Base-by-base conservation (phyloP, 2,329 filamentous ascomycete genomes). In the Penicillium aurantiogriseum region DNA sequence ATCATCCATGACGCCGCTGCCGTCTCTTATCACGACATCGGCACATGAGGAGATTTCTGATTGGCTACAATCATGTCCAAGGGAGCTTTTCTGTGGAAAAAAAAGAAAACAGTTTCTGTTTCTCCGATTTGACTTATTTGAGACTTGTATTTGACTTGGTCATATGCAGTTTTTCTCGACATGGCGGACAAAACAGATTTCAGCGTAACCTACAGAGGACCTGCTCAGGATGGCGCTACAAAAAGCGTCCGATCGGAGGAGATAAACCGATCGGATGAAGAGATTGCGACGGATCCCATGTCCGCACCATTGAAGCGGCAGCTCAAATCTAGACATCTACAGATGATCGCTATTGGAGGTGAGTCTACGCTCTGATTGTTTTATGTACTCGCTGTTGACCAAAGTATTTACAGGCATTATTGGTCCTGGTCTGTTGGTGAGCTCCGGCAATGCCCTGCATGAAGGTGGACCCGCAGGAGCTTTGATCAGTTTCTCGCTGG, bases 371-470 rank as follows among this genome's bases (percentile, higher is more conserved):
- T 29, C 42, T 4, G 19, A 23, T 42, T 49, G 2, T 2, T 31
- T 50, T 29, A 8, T 21, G 7, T 7, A n/a, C 8, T 39, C 2
- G 23, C 1, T 38, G 17, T 29, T 42, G 47, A 52, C 15, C 6
- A 25, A 13, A 27, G 9, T 56, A 5, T 19, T 31, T 4, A 5
- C 75, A 67, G 80, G 81, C 11, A 83, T 83, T 57, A 83, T 83
- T 59, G 89, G 89, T 0, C 88, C 89, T 4, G 89, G 89, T 23
- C 77, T 92, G 40, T 80, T 92, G 3, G 85, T 91, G 53, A 89
- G 88, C 17, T 83, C 87, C 2, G 89, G 89, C 36, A 85, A 86
- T 46, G 89, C 89, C 0, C 76, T 92, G 25, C 79, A 83, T 13
- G 83, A 80, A 42, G 88, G 88, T 54, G 89, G 89, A 0, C 89